Conservation (phyloP, 202 grass and related monocot species). For the Elaeis oleifera region DNA sequence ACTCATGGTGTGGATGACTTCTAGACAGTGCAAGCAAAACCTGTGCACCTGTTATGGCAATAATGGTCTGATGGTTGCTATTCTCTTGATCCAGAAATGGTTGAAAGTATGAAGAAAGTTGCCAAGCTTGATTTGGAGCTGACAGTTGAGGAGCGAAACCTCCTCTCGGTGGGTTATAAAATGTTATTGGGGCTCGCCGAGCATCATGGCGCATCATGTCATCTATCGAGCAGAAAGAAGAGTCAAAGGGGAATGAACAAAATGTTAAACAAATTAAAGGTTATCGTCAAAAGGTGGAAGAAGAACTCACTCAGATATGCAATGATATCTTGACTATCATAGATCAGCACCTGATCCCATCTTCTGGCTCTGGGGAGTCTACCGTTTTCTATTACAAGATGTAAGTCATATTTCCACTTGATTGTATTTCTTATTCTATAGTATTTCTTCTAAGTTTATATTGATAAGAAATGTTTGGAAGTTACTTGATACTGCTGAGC, state of each 20-base stretch:
- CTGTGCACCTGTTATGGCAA: no score
- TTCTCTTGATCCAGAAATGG: slow-evolving; percentile 26
- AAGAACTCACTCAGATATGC: slow-evolving; percentile 28
- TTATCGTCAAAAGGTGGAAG: slow-evolving; percentile 27
- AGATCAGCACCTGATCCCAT: slow-evolving; percentile 26
- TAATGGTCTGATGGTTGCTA: no score
- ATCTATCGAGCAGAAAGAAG: slow-evolving; percentile 30
- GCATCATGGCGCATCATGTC: slow-evolving; percentile 24
- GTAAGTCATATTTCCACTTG: slow-evolving; percentile 10
- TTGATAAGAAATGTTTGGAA: background rate
- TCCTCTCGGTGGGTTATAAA: slow-evolving; percentile 31
- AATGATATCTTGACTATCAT: slow-evolving; percentile 27
- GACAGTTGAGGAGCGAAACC: slow-evolving; percentile 29
- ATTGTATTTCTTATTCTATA: background rate
- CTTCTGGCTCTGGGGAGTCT: slow-evolving; percentile 8
- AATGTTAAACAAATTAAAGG: slow-evolving; percentile 18
- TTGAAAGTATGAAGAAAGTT: slow-evolving; percentile 33
- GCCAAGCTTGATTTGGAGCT: slow-evolving; percentile 25
- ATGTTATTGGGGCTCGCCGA: slow-evolving; percentile 24
- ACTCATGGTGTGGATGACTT: no score
- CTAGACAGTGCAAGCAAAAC: no score
- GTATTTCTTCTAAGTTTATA: background rate
- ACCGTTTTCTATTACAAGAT: slow-evolving; percentile 33
- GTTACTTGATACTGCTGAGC: no score
- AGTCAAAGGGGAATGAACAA: slow-evolving; percentile 20